A percentile compares a stretch with the other conserved stretches of the same genome.
phyloP scores from a whole-genome alignment of 257 asterid genomes.

The Cruciata laevipes region DNA sequence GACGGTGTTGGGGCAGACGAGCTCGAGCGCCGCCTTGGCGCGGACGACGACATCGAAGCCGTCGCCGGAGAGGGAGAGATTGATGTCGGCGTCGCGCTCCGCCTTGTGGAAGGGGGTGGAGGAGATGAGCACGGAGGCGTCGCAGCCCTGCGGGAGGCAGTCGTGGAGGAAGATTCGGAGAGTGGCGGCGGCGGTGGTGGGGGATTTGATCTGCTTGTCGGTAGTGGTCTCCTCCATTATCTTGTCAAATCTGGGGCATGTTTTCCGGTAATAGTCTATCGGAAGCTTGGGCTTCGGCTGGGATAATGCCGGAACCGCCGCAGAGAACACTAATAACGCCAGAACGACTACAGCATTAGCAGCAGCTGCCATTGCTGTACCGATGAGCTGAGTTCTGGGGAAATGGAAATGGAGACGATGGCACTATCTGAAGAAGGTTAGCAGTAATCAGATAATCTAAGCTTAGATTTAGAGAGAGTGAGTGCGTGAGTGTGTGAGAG shows the following conservation, averaged over 20 bases:
- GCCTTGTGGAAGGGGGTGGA: conserved; percentile 71
- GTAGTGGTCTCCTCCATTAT: conserved; percentile 69
- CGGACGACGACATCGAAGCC: conserved; percentile 86
- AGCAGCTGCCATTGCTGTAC: not conserved
- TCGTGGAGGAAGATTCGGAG: conserved; percentile 97
- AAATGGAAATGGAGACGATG: not conserved
- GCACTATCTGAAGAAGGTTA: not conserved
- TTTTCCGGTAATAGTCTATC: conserved; percentile 37
- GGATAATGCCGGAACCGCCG: conserved; percentile 19
- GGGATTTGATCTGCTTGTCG: conserved; percentile 81
- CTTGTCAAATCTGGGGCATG: conserved; percentile 66
- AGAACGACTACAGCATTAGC: conserved; percentile 23
- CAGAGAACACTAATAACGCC: conserved; percentile 10
- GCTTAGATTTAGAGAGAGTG: not conserved
- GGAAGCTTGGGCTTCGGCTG: conserved; percentile 24
- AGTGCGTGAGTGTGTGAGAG: not conserved
- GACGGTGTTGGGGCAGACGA: conserved; percentile 75
- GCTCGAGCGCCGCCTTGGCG: conserved; percentile 81
- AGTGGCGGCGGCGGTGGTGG: conserved; percentile 93
- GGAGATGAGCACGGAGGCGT: conserved; percentile 78
- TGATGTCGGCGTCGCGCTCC: conserved; percentile 90
- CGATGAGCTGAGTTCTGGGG: not conserved
- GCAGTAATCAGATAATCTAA: not conserved
- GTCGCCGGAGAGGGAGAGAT: conserved; percentile 94
- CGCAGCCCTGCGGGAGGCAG: conserved; percentile 80